Base-by-base conservation (phyloP, 257 asterid genomes). In the Penstemon davidsonii region DNA sequence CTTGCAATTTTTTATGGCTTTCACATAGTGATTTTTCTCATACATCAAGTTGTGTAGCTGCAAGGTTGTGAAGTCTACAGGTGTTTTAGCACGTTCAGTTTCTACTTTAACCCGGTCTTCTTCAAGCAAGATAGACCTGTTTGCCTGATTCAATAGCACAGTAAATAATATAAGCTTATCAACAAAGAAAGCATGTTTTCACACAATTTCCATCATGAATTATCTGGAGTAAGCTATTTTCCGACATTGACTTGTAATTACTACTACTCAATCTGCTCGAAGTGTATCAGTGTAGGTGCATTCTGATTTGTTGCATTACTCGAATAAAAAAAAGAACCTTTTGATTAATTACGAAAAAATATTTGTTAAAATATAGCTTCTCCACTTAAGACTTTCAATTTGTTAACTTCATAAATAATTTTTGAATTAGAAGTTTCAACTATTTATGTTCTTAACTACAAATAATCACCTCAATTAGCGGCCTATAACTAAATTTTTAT, bases 31-130 rank as follows among this genome's bases (percentile, higher is more conserved):
- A 79, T 86, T 88, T 79, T 91, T 94, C 89, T 94, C 99, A 49
- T 91, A 94, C 93, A 86, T 91, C 81, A 94, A 76, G 77, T 88
- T 94, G 81, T 91, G 97, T 66, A 91, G 97, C 87, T 91, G 99
- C 86, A 91, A 81, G 15, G 96, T 88, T 15, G 96, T 94, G 79
- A 82, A 80, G 74, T 94, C 97, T 38, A 86, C 96, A 0, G 97
- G 97, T 7, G 90, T 82, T 83, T 94, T 91, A 33, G 95, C 97
- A 51, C 90, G 92, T 77, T 94, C 97, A 0, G 96, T 91, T 74
- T 91, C 99, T 7, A 88, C 76, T 75, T 88, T 94, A 50, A 88
- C 84, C 55, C 87, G 86, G 66, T 91, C 99, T 84, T 94, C 99
- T 80, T 94, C 96, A 25, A 91, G 87, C 89, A 94, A 81, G 71